Conservation (phyloP, 148 eudicot genomes). For the Rhododendron vialii region DNA sequence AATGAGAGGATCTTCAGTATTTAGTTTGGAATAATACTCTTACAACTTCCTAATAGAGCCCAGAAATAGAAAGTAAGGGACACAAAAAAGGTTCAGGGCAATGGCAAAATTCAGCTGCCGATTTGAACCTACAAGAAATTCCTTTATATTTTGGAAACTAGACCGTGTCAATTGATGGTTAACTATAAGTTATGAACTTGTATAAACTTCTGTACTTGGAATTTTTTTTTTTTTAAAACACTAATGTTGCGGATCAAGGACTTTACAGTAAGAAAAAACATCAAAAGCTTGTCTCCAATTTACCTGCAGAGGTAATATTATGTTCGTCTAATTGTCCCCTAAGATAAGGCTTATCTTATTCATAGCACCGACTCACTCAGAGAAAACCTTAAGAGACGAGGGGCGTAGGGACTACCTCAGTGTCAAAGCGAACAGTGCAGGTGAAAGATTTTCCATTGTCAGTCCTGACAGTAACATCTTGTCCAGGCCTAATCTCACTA, state of each 20-base stretch:
- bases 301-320: not conserved
- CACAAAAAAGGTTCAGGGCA: not conserved
- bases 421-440: constrained; percentile 47
- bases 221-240: no score
- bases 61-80: not conserved
- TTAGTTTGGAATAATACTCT: not conserved
- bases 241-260: not conserved
- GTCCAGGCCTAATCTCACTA: constrained; percentile 44
- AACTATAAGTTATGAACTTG: not conserved
- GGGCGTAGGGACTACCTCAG: constrained; percentile 32
- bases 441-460: constrained; percentile 39
- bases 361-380: not conserved
- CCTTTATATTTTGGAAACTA: not conserved
- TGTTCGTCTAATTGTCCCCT: not conserved
- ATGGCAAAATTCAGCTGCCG: not conserved
- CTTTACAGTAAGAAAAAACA: not conserved
- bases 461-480: constrained; percentile 38
- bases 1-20: not conserved
- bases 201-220: not conserved
- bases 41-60: not conserved
- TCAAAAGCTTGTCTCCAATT: not conserved
- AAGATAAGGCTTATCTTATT: not conserved
- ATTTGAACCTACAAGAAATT: not conserved
- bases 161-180: not conserved
- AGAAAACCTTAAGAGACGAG: not conserved